Base-by-base conservation (phyloP, 306 rosid genomes). In the Sphenostylis stenocarpa region DNA sequence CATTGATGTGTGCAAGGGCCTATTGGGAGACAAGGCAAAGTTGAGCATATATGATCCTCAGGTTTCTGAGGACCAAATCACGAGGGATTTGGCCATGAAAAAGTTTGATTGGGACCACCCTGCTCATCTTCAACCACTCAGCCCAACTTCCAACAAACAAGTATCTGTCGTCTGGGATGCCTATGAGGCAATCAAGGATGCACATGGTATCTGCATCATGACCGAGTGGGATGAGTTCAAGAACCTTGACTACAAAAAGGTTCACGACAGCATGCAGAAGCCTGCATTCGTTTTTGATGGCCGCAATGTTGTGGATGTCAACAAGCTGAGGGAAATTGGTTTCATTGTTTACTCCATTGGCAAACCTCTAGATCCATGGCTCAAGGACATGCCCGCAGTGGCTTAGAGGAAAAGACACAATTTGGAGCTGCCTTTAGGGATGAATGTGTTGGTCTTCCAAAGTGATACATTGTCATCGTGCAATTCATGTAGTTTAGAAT, bases 91-190 rank as follows among this genome's bases (percentile, higher is more conserved):
- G 4, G 78, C 95, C 10, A 88, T 90, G 97, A 91, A 91, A 84
- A 91, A 90, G 79, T 91, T 91, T 12, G 97, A 91, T 73, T 91
- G 97, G 97, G 97, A 91, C 67, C 97, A 91, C 56, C 97, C 97
- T 5, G 77, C 81, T 53, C 95, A 91, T 85, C 95, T 90, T 43
- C 97, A 91, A 43, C 97, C 91, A 8, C 10, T 67, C 43, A 91
- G 95, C 80, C 97, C 97, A 1, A 84, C 85, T 15, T 43, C 87
- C 34, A 82, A 86, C 28, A 87, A 90, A 77, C 84, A 88, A 79
- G 93, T 91, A 6, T 69, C 89, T 20, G 91, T 88, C 0, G 91
- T 84, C 20, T 88, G 88, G 88, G 95, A 90, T 73, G 93, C 93
- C 1, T 85, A 86, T 12, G 89, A 86, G 45, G 97, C 97, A 56